phyloP scores from a whole-genome alignment of 2,329 filamentous ascomycete species.

The Fusarium decemcellulare region DNA sequence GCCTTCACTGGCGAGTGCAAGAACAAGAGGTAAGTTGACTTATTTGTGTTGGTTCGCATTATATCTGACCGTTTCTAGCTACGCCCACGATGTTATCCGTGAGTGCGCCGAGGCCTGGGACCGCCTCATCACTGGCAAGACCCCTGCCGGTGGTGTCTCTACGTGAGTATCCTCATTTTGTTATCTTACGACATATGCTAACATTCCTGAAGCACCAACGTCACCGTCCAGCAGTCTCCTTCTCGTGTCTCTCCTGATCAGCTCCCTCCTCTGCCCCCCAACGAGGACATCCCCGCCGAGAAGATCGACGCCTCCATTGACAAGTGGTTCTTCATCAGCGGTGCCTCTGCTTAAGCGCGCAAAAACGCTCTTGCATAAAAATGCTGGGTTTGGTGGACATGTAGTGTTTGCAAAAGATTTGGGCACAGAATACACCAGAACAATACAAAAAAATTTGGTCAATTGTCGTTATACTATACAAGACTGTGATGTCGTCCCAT shows the following conservation, averaged over 20 bases:
- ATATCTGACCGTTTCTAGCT: constrained; percentile 63
- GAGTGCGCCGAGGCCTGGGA: constrained; percentile 99
- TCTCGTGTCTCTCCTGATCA: constrained; percentile 78
- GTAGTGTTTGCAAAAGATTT: constrained; percentile 34
- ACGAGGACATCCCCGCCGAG: constrained; percentile 85
- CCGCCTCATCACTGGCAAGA: constrained; percentile 93
- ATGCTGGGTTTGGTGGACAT: constrained; percentile 25
- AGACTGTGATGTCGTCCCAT: constrained; percentile 38
- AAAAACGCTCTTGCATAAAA: constrained; percentile 34
- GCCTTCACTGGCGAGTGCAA: constrained; percentile 99
- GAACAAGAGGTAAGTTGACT: constrained; percentile 86
- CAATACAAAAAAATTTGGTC: constrained; percentile 39
- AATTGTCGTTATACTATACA: constrained; percentile 47
- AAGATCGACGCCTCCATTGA: constrained; percentile 97
- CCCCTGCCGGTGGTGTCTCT: constrained; percentile 80
- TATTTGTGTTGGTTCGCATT: background rate
- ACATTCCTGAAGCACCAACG: constrained; percentile 78
- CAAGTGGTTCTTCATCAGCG: constrained; percentile 99
- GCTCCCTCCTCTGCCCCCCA: constrained; percentile 81
- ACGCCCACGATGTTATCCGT: constrained; percentile 94
- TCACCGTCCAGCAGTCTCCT: constrained; percentile 80
- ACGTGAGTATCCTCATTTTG: constrained; percentile 72
- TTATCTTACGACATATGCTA: constrained; percentile 40
- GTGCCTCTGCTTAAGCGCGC: constrained; percentile 81
- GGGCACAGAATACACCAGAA: constrained; percentile 32